Evolutionary conservation across 1,284 basidiomycete species (phyloP).

Genomic region (Mycena sp.): DNA sequence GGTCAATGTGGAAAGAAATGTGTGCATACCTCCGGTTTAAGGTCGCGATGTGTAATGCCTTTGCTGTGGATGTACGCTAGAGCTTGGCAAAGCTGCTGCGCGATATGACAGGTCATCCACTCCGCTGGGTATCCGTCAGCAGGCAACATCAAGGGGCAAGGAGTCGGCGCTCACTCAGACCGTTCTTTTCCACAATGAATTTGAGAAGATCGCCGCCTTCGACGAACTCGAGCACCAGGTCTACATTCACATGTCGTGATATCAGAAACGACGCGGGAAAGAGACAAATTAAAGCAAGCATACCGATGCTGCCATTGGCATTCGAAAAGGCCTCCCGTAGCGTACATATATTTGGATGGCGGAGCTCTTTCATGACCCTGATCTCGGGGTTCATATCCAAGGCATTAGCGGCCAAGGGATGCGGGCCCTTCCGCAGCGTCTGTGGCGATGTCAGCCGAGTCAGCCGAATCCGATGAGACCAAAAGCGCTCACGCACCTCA

Average conservation of each 20-base stretch:
- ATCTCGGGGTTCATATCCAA: constrained; percentile 79
- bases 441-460: too few relatives aligned
- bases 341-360: constrained; percentile 76
- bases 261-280: too few relatives aligned
- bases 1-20: not conserved
- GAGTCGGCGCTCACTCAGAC: constrained; percentile 54
- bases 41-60: constrained; percentile 78
- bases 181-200: constrained; percentile 57
- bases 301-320: constrained; percentile 63
- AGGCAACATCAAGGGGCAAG: not conserved
- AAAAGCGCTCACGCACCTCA: constrained; percentile 61
- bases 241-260: too few relatives aligned
- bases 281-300: constrained; percentile 22
- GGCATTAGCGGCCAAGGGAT: too few relatives aligned
- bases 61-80: constrained; percentile 67
- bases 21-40: constrained; percentile 73
- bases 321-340: constrained; percentile 70
- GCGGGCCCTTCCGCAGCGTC: too few relatives aligned
- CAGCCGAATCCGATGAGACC: constrained; percentile 72
- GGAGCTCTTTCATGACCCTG: constrained; percentile 65
- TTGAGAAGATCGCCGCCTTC: constrained; percentile 82
- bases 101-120: constrained; percentile 55
- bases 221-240: constrained; percentile 72
- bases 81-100: constrained; percentile 67
- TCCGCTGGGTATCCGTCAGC: constrained; percentile 51